These are phyloP conservation scores for Bidens hawaiensis DNA, from an alignment of 140 eudicot species.

Conservation along the genomic window DNA sequence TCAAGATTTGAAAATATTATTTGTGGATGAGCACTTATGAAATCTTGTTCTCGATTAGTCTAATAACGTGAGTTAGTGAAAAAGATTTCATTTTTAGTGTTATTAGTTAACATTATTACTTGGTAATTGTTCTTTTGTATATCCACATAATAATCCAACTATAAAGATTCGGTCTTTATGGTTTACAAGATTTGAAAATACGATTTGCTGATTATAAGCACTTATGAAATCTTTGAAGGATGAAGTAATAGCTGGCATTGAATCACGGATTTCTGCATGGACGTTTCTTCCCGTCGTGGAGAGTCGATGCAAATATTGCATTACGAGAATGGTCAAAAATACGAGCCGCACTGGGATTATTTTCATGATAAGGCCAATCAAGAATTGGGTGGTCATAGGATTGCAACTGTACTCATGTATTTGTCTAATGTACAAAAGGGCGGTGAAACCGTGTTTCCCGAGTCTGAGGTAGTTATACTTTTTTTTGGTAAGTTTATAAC, in stretches of 20 bases:
- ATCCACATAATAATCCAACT: not conserved
- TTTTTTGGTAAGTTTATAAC: not conserved
- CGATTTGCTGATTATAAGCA: slow-evolving; percentile 10
- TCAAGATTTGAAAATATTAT: no score
- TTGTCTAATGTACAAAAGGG: slow-evolving; percentile 77
- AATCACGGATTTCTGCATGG: slow-evolving; percentile 85
- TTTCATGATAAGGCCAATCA: slow-evolving; percentile 76
- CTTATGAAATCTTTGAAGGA: slow-evolving; percentile 38
- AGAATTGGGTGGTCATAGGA: slow-evolving; percentile 82
- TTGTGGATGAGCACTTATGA: no score
- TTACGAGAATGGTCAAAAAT: slow-evolving; percentile 90
- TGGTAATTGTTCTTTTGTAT: not conserved
- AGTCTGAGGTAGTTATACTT: slow-evolving; percentile 65
- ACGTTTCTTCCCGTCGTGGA: slow-evolving; percentile 86
- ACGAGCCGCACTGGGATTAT: slow-evolving; percentile 93
- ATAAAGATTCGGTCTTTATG: not conserved
- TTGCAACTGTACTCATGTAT: slow-evolving; percentile 97
- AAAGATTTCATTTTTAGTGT: not conserved
- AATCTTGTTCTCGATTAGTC: not conserved
- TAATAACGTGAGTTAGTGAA: not conserved
- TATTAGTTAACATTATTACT: not conserved
- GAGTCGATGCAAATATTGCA: slow-evolving; percentile 88
- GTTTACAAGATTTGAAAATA: not conserved
- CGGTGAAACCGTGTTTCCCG: slow-evolving; percentile 91
- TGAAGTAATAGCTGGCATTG: slow-evolving; percentile 63